phyloP scores from a whole-genome alignment of 306 rosid species.

The Glycine soja region DNA sequence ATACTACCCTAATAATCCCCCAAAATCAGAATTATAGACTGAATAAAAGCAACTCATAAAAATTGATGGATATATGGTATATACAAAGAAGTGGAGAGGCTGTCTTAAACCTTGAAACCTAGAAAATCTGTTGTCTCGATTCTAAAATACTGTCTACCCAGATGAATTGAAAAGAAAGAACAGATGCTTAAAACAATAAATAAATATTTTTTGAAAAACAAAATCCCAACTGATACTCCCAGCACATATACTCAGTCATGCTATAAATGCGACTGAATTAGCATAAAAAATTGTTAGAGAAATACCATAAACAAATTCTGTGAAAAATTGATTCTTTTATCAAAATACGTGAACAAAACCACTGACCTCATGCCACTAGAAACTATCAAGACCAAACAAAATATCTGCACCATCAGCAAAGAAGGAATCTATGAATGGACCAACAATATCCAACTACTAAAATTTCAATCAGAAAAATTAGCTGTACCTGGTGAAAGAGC shows the following conservation, averaged over 20 bases:
- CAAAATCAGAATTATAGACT: neutral
- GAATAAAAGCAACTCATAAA: neutral
- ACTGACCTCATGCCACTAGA: neutral
- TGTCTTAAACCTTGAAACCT: neutral
- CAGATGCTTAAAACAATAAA: neutral
- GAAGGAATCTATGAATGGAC: too few relatives aligned
- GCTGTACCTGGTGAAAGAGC: too few relatives aligned
- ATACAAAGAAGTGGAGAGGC: neutral
- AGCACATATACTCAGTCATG: too few relatives aligned
- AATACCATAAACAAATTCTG: neutral
- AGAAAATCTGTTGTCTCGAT: neutral
- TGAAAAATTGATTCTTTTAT: neutral
- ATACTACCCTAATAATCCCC: neutral
- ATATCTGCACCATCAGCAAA: too few relatives aligned
- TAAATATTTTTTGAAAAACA: neutral
- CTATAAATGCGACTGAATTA: too few relatives aligned
- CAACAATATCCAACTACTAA: too few relatives aligned
- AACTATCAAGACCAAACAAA: too few relatives aligned
- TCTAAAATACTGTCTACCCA: constrained; percentile 16
- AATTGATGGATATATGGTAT: neutral
- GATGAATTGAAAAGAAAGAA: constrained; percentile 11
- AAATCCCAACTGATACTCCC: neutral
- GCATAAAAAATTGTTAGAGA: too few relatives aligned
- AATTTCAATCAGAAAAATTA: too few relatives aligned
- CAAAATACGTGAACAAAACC: neutral